Evolutionary conservation across 208 protist genomes (phyloP), one percentile per base, ranked within the genome.

Genomic region (Leishmania martiniquensis): DNA sequence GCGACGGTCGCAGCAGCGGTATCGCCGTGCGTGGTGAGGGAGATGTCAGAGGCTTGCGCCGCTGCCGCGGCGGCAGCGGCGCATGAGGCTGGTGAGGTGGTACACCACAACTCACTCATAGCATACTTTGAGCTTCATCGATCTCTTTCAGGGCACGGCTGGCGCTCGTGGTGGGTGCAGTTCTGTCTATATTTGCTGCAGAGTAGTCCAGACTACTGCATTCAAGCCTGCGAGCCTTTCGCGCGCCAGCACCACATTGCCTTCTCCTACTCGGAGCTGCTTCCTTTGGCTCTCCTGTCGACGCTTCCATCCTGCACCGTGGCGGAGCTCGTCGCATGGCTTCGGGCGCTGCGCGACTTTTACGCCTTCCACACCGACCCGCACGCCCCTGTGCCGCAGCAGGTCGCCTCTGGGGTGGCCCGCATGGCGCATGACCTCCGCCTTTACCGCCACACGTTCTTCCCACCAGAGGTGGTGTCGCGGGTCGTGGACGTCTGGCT

Each of bases 91-190:
- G 77, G 74, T 42, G 75, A 77, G 9, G 76, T 85, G 54, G 70
- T 70, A 47, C 71, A 80, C 71, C 60, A 51, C 44, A 76, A 81
- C 60, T 44, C 76, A 5, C 62, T 84, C 25, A 75, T 89, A 29
- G 44, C 69, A 39, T 86, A 84, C 52, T 92, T 94, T 70, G 67
- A 81, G 63, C 81, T 78, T 47, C 90, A 94, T 76, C 81, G 81
- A 32, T 80, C 77, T 67, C 82, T 94, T 42, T 77, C 69, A 22
- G 45, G 60, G 7, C 77, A 73, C 57, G 87, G 83, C 72, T 96
- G 93, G 93, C 82, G 81, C 29, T 78, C 72, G 51, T 96, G 93
- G 93, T 93, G 92, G 81, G 88, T 93, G 74, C 84, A 85, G 49
- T 92, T 95, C 66, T 88, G 84, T 55, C 65, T 91, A 0, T 77